Conservation (phyloP, 805 yeast genomes). For the Candida bentonensis region DNA sequence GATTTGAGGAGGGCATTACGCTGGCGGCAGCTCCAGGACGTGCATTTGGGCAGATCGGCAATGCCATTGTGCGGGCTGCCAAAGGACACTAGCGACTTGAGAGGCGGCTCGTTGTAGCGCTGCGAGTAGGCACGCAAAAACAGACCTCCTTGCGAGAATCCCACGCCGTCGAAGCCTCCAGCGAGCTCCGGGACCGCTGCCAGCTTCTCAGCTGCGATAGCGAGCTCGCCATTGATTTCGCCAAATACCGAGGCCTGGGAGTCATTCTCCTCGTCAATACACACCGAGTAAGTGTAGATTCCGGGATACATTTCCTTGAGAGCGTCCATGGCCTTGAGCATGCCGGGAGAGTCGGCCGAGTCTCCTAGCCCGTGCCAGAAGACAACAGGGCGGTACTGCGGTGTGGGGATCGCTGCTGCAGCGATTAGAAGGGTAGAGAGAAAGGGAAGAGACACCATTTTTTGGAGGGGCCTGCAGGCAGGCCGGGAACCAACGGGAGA, state of each 20-base stretch:
- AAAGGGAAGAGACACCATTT: no score
- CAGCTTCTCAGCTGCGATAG: conserved; percentile 42
- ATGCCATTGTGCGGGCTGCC: conserved; percentile 77
- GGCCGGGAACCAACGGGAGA: no score
- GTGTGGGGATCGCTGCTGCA: neutral
- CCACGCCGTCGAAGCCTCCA: conserved; percentile 57
- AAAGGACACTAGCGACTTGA: conserved; percentile 48
- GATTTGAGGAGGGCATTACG: conserved; percentile 39
- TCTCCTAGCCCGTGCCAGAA: conserved; percentile 85
- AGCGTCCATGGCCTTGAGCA: conserved; percentile 31
- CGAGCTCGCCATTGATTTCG: conserved; percentile 39
- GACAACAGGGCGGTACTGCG: conserved; percentile 34
- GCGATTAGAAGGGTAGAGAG: no score
- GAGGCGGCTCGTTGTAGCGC: conserved; percentile 32
- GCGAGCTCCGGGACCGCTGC: conserved; percentile 28
- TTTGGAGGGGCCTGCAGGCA: no score
- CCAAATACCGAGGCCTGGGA: conserved; percentile 45
- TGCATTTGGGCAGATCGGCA: conserved; percentile 50
- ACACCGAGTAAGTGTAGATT: conserved; percentile 38
- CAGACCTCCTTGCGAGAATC: conserved; percentile 78
- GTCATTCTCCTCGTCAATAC: conserved; percentile 38
- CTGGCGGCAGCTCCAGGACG: conserved; percentile 45
- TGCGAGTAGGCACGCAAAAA: conserved; percentile 56
- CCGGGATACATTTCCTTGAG: conserved; percentile 35
- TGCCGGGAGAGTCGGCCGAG: conserved; percentile 46